Evolutionary conservation across 2,329 filamentous ascomycete genomes (phyloP), one percentile per base, ranked within the genome.

Genomic region (Cryphonectria naterciae): DNA sequence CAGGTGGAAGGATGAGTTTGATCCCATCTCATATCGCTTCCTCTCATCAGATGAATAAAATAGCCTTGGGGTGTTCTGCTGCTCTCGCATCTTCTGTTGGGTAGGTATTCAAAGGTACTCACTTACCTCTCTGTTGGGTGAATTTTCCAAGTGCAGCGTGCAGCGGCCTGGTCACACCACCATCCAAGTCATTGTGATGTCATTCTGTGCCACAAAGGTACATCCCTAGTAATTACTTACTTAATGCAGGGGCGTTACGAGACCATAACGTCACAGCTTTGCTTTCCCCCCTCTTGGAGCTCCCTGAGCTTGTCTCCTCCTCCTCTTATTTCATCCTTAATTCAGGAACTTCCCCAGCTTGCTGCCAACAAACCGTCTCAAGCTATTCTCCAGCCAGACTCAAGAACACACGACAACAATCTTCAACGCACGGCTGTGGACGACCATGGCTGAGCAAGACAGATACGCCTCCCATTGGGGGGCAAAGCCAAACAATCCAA

Each of bases 371-470:
- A 52, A 10, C 43, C 65, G 7, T 11, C 35, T 25, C 25, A 6
- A 35, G 46, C 25, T 58, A 13, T 8, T 25, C 37, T 10, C 11
- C 61, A 46, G 39, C 39, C 32, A 17, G 13, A 25, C 22, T 43
- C 22, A 28, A 49, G 35, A 10, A 46, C 25, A 49, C 1, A 49
- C 35, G 19, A n/a, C 43, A 13, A 37, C 19, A n/a, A 11, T 49
- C 22, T 4, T 37, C 3, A 43, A 43, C 37, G 8, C 37, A 39
- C 35, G 22, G n/a, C 49, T 28, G n/a, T 43, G 22, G 19, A 22
- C 39, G 46, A 41, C n/a, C 7, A 77, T 77, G 76, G 74, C 75
- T 64, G 75, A 76, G 66, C 75, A 76, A 39, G 74, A 73, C 63
- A 69, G 22, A 37, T 72, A 65, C 46, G 67, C 60, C 62, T 70